Evolutionary conservation across 2,329 filamentous ascomycete species (phyloP), one percentile per base, ranked within the genome.

Genomic region (Sphaerulina vaccinii): DNA sequence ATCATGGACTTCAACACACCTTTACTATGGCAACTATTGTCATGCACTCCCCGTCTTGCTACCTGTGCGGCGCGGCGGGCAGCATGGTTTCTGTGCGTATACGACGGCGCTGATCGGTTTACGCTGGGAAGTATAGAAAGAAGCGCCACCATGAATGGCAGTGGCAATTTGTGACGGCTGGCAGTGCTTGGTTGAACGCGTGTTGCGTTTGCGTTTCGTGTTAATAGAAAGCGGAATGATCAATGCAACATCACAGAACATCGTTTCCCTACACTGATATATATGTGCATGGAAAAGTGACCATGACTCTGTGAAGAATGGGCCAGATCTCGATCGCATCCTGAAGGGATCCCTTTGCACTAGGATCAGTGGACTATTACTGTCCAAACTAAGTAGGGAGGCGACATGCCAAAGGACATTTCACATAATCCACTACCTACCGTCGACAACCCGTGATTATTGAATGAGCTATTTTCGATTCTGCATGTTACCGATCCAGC

Each of bases 1-100:
- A 49, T 52, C 49, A 52, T 52, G 53, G 49, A 47, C 53, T 49
- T 55, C 53, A 41, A 55, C 53, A 52, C 42, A 22, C 46, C 36
- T 35, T 40, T 47, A 15, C 32, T 54, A 46, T 29, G 35, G 32
- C 27, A 27, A 50, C 16, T 19, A 21, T 15, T 47, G 43, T 47
- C 43, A 27, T 32, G 35, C 13, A 32, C 36, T 38, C 24, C 22
- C 27, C 36, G 27, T 13, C 27, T 11, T 10, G 27, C 27, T 32
- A 32, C 27, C 27, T 32, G 27, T 32, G 36, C 35, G 23, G 44
- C 44, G 22, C 13, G 29, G 16, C 16, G 32, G 48, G 27, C 18
- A 24, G 22, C 38, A 35, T 35, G 13, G 27, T 11, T 38, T 23
- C 24, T 50, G 45, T 22, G 45, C 27, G 15, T 16, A 29, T 22